Conservation (phyloP, 495 filamentous ascomycete species). For the Podospora didyma region DNA sequence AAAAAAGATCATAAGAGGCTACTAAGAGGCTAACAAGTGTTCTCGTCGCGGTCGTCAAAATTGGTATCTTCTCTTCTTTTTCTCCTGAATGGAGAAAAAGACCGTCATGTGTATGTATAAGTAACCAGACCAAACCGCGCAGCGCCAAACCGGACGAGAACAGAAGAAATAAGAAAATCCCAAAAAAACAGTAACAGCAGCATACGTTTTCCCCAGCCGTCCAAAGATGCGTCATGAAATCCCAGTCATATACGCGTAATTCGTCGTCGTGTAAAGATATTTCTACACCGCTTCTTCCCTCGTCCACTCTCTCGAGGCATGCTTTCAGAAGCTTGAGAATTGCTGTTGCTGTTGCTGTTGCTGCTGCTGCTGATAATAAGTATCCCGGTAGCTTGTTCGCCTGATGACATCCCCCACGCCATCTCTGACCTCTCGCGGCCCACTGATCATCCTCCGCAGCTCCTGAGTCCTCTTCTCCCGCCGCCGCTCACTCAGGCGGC, state of each 20-base stretch:
- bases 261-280: neutral
- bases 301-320: neutral
- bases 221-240: neutral
- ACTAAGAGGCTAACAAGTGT: too few relatives aligned
- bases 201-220: neutral
- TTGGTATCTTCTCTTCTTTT: too few relatives aligned
- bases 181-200: neutral
- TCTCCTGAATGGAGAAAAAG: too few relatives aligned
- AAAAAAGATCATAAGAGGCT: too few relatives aligned
- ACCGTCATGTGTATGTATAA: too few relatives aligned
- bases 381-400: slow-evolving; percentile 26
- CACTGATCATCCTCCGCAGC: slow-evolving; percentile 64
- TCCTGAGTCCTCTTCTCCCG: slow-evolving; percentile 62
- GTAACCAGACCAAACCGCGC: too few relatives aligned
- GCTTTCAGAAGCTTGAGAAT: neutral
- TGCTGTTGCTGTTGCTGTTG: slow-evolving; percentile 2
- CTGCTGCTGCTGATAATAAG: slow-evolving; percentile 6
- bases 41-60: too few relatives aligned
- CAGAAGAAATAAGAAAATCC: slow-evolving; percentile 17
- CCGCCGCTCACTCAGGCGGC: slow-evolving; percentile 56
- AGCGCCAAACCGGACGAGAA: neutral
- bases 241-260: neutral
- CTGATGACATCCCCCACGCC: slow-evolving; percentile 50
- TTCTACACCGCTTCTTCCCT: neutral
- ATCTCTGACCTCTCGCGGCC: slow-evolving; percentile 45